These are phyloP conservation scores for Pichia sp. DNA, from an alignment of 1,139 yeast species.

Conservation along the genomic window DNA sequence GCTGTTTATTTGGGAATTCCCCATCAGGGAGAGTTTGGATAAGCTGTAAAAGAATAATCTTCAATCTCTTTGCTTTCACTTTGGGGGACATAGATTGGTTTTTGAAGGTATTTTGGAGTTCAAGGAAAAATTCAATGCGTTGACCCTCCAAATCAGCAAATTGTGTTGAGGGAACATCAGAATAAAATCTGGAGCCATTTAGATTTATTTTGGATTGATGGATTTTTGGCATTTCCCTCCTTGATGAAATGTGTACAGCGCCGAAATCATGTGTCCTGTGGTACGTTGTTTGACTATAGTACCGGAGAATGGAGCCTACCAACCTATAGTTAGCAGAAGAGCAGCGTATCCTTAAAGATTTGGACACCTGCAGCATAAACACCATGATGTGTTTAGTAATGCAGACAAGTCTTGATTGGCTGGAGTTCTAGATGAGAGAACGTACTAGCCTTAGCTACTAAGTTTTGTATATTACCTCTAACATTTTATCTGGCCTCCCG, in stretches of 20 bases:
- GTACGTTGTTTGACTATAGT: neutral
- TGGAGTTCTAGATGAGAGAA: neutral
- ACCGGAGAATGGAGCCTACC: neutral
- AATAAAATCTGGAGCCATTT: slow-evolving; percentile 1
- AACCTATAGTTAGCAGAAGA: neutral
- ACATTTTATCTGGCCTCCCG: neutral
- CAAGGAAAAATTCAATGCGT: slow-evolving; percentile 20
- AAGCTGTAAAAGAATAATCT: slow-evolving; percentile 20
- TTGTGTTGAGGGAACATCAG: slow-evolving; percentile 14
- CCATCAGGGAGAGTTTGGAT: slow-evolving; percentile 20
- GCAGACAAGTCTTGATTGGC: neutral
- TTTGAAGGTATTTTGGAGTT: slow-evolving; percentile 26
- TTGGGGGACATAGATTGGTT: slow-evolving; percentile 26
- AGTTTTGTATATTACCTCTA: too few species aligned
- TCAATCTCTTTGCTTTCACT: slow-evolving; percentile 26
- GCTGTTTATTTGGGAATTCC: slow-evolving; percentile 25
- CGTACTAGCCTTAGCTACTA: too few species aligned
- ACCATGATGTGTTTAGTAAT: neutral
- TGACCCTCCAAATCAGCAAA: slow-evolving; percentile 20
- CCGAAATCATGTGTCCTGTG: neutral
- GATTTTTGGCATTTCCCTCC: neutral
- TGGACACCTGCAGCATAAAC: neutral
- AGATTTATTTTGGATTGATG: neutral
- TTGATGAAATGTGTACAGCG: neutral
- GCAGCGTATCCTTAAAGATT: neutral